A percentile compares a stretch with the other conserved stretches of the same genome.
Evolutionary conservation across 1,284 basidiomycete genomes (phyloP).

Genomic region (Pterulicium gracile): DNA sequence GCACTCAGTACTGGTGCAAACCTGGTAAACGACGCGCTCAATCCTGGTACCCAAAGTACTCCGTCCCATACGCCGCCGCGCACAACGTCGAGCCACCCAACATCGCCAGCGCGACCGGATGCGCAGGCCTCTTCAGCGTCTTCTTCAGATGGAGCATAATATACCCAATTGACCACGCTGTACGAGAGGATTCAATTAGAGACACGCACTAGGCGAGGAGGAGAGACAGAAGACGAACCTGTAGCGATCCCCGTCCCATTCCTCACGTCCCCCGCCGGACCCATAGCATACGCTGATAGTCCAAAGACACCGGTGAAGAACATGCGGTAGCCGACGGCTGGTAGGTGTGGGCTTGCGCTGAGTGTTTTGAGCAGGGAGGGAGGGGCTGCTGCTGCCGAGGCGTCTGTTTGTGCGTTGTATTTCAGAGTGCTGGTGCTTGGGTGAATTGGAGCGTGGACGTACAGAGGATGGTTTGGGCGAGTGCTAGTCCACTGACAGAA

Average conservation of each 20-base stretch:
- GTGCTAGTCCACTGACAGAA: background rate
- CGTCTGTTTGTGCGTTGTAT: background rate
- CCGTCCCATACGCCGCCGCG: background rate
- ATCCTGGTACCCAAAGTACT: background rate
- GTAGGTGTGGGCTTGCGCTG: background rate
- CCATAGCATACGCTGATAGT: background rate
- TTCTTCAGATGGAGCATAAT: background rate
- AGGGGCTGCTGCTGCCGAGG: background rate
- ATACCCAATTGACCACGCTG: background rate
- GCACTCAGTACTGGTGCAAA: no score
- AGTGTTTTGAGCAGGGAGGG: background rate
- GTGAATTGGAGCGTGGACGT: background rate
- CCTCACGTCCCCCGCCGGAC: background rate
- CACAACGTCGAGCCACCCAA: background rate
- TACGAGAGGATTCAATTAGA: background rate
- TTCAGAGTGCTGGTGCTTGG: background rate
- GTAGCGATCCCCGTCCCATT: background rate
- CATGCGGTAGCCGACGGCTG: background rate
- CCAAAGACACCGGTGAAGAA: background rate
- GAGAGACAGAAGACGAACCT: background rate
- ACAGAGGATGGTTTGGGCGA: background rate
- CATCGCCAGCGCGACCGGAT: background rate
- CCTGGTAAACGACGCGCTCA: no score
- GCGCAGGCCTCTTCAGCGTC: background rate
- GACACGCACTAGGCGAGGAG: background rate